Conservation (phyloP, 768 basidiomycete genomes). For the Candolleomyces efflorescens region DNA sequence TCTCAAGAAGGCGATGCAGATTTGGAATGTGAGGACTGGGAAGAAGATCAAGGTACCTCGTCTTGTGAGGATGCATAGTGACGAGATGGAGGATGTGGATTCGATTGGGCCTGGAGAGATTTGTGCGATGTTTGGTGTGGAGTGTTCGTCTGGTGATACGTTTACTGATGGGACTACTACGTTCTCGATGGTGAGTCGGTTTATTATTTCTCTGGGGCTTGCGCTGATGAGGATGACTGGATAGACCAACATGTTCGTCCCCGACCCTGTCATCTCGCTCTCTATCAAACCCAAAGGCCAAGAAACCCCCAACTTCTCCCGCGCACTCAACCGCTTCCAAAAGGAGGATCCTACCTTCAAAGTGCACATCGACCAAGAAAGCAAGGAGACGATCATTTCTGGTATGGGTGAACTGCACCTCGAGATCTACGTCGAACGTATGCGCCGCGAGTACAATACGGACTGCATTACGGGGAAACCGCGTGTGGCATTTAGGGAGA, state of each 20-base stretch:
- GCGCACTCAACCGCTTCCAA: conserved; percentile 95
- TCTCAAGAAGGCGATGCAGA: conserved; percentile 77
- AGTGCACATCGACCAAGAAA: conserved; percentile 91
- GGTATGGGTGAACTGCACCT: conserved; percentile 99
- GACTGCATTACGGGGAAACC: conserved; percentile 94
- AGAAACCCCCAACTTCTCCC: conserved; percentile 95
- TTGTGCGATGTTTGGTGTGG: conserved; percentile 98
- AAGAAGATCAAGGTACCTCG: conserved; percentile 97
- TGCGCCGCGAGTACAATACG: conserved; percentile 96
- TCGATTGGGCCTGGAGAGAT: conserved; percentile 96
- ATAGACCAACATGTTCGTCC: conserved; percentile 97
- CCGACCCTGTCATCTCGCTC: conserved; percentile 96
- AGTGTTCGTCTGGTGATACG: conserved; percentile 96
- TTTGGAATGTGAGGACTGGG: conserved; percentile 90
- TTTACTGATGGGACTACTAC: conserved; percentile 90
- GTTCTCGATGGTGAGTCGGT: conserved; percentile 79
- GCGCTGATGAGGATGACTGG: conserved; percentile 3
- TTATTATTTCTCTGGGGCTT: not conserved
- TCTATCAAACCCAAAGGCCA: conserved; percentile 88
- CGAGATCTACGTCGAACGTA: conserved; percentile 98
- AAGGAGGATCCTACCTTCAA: conserved; percentile 99
- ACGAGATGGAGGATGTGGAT: conserved; percentile 99
- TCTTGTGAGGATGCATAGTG: conserved; percentile 95
- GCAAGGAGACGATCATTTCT: conserved; percentile 99
- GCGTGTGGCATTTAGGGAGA: conserved; percentile 94